phyloP scores from a whole-genome alignment of 2,329 filamentous ascomycete genomes.

The Talaromyces albobiverticillius region DNA sequence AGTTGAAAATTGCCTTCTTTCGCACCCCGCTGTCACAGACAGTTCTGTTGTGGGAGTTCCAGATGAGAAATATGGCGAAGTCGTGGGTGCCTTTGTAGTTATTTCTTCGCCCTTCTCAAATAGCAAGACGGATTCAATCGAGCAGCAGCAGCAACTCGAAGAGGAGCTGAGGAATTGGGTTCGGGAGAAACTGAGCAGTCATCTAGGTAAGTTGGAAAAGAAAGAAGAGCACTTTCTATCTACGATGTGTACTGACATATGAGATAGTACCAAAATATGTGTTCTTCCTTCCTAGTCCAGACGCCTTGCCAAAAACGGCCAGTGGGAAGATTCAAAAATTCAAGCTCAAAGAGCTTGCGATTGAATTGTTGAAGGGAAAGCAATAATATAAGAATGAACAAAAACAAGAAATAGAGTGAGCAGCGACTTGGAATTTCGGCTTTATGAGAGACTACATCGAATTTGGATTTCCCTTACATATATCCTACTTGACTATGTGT shows the following conservation, averaged over 20 bases:
- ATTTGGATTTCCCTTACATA: constrained; percentile 12
- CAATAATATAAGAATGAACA: not conserved
- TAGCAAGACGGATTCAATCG: not conserved
- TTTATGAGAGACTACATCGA: not conserved
- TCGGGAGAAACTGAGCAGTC: constrained; percentile 64
- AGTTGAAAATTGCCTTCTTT: constrained; percentile 82
- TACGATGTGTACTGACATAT: not conserved
- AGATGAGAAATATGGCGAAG: constrained; percentile 80
- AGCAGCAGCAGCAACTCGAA: constrained; percentile 44
- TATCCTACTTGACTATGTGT: not conserved
- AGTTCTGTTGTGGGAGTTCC: constrained; percentile 80
- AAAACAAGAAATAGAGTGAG: not conserved
- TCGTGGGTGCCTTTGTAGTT: constrained; percentile 79
- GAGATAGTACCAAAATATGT: constrained; percentile 74
- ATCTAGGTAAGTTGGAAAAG: constrained; percentile 53
- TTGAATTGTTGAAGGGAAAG: constrained; percentile 44
- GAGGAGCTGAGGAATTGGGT: constrained; percentile 72
- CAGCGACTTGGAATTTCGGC: not conserved
- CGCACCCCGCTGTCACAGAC: constrained; percentile 67
- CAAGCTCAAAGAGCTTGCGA: constrained; percentile 68
- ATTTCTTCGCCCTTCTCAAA: constrained; percentile 38
- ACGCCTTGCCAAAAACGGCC: constrained; percentile 87
- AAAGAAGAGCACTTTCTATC: not conserved
- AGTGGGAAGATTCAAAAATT: constrained; percentile 98
- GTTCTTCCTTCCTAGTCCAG: constrained; percentile 64